phyloP scores from a whole-genome alignment of 805 yeast species.

The Isabelozyma rhagii region DNA sequence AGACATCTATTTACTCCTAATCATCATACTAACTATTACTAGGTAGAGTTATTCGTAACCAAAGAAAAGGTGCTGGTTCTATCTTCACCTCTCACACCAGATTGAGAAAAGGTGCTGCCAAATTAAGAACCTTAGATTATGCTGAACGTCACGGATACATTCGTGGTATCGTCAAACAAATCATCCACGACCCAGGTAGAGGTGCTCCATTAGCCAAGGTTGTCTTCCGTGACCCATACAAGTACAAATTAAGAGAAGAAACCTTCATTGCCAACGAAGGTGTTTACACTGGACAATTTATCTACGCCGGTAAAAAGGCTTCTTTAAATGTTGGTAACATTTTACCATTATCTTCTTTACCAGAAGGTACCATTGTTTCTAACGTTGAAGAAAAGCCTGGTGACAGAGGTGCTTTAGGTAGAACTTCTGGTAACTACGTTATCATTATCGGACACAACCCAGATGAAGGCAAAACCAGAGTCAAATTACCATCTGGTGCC shows the following conservation, averaged over 20 bases:
- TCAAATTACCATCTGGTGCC: conserved; percentile 98
- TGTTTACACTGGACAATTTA: conserved; percentile 98
- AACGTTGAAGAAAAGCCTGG: conserved; percentile 98
- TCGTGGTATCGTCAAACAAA: conserved; percentile 98
- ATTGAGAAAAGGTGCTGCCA: conserved; percentile 99
- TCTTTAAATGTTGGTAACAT: conserved; percentile 95
- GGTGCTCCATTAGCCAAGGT: conserved; percentile 99
- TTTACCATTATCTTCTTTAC: conserved; percentile 93
- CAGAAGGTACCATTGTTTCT: conserved; percentile 99
- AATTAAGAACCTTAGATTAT: conserved; percentile 97
- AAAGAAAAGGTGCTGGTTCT: conserved; percentile 99
- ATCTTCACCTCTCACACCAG: conserved; percentile 99
- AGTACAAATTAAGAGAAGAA: conserved; percentile 96
- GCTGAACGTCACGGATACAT: conserved; percentile 99
- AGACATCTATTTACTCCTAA: neutral
- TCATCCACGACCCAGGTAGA: conserved; percentile 99
- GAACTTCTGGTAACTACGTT: conserved; percentile 99
- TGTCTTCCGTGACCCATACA: conserved; percentile 99
- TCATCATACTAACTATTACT: conserved; percentile 4
- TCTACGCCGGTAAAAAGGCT: conserved; percentile 99
- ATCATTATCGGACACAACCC: conserved; percentile 99
- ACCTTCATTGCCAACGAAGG: conserved; percentile 99
- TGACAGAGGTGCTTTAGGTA: conserved; percentile 99
- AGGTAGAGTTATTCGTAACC: conserved; percentile 99
- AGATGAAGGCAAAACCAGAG: conserved; percentile 98